Percentiles rank a stretch among this genome's conserved stretches.
Conservation (phyloP, 176 grass and related monocot species). For the Otatea glauca region DNA sequence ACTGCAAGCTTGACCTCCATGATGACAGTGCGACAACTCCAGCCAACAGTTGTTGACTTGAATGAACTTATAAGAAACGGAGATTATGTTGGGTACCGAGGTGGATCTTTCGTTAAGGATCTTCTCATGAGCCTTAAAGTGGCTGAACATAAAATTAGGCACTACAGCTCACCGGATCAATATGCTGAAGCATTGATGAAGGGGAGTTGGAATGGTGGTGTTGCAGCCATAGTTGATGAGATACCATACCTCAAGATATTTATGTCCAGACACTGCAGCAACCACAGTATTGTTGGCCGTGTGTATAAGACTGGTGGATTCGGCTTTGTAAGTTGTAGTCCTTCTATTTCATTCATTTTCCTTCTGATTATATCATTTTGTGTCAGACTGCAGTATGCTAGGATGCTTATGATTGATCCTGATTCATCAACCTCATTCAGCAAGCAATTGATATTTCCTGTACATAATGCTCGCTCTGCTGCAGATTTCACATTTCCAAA, state of each 20-base stretch:
- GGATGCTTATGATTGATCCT: too few relatives aligned
- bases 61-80: constrained; percentile 41
- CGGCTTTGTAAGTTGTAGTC: constrained; percentile 48
- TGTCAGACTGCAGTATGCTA: too few relatives aligned
- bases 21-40: constrained; percentile 43
- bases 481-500: too few relatives aligned
- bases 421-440: too few relatives aligned
- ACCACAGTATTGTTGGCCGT: constrained; percentile 48
- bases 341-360: neutral
- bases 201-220: constrained; percentile 25
- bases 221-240: constrained; percentile 58
- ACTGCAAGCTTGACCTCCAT: constrained; percentile 58
- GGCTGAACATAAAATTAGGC: constrained; percentile 17
- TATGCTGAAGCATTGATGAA: constrained; percentile 52
- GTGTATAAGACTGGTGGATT: constrained; percentile 52
- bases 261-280: constrained; percentile 39
- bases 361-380: neutral
- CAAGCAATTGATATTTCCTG: too few relatives aligned
- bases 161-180: constrained; percentile 30
- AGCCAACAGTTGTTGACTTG: constrained; percentile 38
- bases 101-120: constrained; percentile 46
- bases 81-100: constrained; percentile 49
- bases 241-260: constrained; percentile 58
- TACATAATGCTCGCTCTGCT: too few relatives aligned
- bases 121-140: constrained; percentile 34